These are phyloP conservation scores for Aspergillus sclerotiicarbonarius DNA, from an alignment of 495 filamentous ascomycete species.

Conservation along the genomic window DNA sequence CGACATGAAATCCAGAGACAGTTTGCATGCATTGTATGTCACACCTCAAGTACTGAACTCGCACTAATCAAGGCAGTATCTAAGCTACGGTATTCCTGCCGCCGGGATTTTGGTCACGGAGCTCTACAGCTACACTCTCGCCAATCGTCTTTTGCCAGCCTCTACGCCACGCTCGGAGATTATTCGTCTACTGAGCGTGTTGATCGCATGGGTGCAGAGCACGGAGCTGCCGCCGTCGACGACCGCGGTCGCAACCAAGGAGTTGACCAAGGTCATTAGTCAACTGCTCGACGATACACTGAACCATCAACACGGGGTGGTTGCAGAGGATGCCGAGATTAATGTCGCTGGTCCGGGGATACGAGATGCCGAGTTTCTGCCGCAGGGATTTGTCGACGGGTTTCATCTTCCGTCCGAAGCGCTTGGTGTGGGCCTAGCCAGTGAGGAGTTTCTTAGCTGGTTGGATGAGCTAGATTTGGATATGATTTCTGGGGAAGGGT, in stretches of 20 bases:
- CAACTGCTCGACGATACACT: conserved; percentile 14
- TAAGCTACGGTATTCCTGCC: conserved; percentile 11
- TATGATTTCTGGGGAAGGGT: not conserved
- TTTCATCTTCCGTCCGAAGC: not conserved
- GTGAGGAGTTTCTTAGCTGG: conserved; percentile 9
- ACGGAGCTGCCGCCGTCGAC: not conserved
- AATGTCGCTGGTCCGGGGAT: not conserved
- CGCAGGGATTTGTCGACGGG: not conserved
- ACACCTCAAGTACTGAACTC: not conserved
- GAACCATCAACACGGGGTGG: conserved; percentile 4
- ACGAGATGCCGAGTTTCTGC: not conserved
- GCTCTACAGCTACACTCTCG: conserved; percentile 9
- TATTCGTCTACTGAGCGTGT: conserved; percentile 12
- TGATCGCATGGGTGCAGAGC: conserved; percentile 13
- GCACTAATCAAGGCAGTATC: not conserved
- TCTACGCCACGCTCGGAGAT: conserved; percentile 10
- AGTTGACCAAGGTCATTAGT: conserved; percentile 8
- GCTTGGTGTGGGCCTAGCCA: not conserved
- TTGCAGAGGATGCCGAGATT: not conserved
- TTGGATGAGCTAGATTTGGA: conserved; percentile 8
- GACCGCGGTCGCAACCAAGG: not conserved
- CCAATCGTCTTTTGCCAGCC: conserved; percentile 7
- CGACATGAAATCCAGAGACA: conserved; percentile 7
- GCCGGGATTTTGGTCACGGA: conserved; percentile 16
- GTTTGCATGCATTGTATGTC: conserved; percentile 11